Evolutionary conservation across 1,284 basidiomycete species (phyloP).

Genomic region (Papiliotrema nemorosa): DNA sequence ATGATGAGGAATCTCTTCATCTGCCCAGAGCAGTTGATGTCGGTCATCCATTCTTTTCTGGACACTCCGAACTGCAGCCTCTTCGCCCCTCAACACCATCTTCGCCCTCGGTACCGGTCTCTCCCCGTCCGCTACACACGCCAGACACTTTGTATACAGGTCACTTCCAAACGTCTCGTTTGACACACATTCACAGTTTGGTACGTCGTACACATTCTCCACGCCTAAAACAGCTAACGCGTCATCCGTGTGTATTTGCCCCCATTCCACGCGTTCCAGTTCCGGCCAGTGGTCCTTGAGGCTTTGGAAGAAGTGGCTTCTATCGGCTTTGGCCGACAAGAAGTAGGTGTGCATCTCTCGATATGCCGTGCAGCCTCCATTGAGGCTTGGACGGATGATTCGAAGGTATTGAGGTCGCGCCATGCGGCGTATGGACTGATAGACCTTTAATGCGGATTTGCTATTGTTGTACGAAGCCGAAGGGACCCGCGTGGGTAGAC

Average conservation of each 20-base stretch:
- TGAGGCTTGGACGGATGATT: neutral
- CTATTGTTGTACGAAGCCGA: constrained; percentile 1
- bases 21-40: too few species aligned
- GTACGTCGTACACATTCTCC: neutral
- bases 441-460: neutral
- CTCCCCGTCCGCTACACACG: too few species aligned
- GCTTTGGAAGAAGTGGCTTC: neutral
- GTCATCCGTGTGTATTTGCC: neutral
- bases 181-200: neutral
- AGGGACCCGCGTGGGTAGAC: neutral
- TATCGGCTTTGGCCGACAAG: neutral
- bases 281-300: constrained; percentile 1
- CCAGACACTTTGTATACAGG: too few species aligned
- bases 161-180: neutral
- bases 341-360: constrained; percentile 2
- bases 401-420: neutral
- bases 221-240: neutral
- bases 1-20: too few species aligned
- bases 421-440: constrained; percentile 1
- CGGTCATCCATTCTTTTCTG: too few species aligned
- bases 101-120: too few species aligned
- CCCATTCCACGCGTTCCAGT: neutral
- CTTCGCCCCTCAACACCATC: too few species aligned
- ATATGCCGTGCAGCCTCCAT: neutral
- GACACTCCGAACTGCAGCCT: too few species aligned